Percentiles rank a stretch among this genome's conserved stretches.
phyloP scores from a whole-genome alignment of 108 stramenopile genomes.

The Nitzschia palea region DNA sequence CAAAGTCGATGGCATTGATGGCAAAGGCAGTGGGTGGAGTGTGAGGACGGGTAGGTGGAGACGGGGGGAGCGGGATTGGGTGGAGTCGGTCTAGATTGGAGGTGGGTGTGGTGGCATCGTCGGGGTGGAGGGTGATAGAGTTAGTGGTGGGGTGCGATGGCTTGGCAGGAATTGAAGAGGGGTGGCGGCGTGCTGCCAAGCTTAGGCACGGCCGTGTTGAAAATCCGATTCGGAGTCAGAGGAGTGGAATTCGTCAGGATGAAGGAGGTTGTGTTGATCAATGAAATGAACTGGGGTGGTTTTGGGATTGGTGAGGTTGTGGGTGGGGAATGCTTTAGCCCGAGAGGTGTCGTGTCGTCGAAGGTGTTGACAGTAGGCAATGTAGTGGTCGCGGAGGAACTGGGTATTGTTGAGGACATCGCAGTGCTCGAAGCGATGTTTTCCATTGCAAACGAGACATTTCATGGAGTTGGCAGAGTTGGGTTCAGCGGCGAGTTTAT shows the following conservation, averaged over 20 bases:
- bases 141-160: neutral
- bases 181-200: conserved; percentile 4
- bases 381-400: neutral
- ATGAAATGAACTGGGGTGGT: neutral
- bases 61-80: too few relatives aligned
- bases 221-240: neutral
- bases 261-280: neutral
- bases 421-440: neutral
- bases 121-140: neutral
- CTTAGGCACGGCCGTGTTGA: conserved; percentile 1
- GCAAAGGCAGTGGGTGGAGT: neutral
- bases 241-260: neutral
- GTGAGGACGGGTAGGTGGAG: too few relatives aligned
- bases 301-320: neutral
- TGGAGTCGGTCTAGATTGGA: neutral
- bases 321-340: neutral
- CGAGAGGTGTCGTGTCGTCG: too few relatives aligned
- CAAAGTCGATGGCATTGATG: neutral
- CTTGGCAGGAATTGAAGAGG: neutral
- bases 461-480: neutral
- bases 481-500: neutral
- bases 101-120: neutral
- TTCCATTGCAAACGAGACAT: neutral
- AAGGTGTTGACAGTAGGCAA: neutral
- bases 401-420: neutral